Base-by-base conservation (phyloP, 1,284 basidiomycete genomes). In the Ustilago esculenta region DNA sequence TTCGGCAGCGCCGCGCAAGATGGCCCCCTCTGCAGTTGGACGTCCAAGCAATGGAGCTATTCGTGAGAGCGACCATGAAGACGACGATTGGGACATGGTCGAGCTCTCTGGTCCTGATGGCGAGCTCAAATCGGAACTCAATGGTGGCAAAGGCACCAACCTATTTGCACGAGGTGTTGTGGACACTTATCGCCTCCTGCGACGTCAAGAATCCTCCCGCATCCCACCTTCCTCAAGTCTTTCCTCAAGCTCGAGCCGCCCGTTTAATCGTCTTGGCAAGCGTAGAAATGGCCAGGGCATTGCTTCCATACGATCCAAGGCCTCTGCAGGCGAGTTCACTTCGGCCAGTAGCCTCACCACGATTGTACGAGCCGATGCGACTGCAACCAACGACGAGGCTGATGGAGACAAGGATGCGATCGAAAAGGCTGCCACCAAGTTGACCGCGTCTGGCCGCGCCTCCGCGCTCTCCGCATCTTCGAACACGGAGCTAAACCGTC, bases 171-270 rank as follows among this genome's bases (percentile, higher is more conserved):
- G 79, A 9, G 81, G 81, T 9, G 73, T 82, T 20, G 77, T 80
- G 4, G 81, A 82, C 58, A 75, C 76, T 15, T 78, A 78, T 42
- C 65, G 76, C 6, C 47, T 78, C 55, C 40, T 82, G 61, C 33
- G 90, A 90, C 73, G 88, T 86, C 59, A 77, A 35, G 75, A 77
- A 36, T 69, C 75, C 5, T 41, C 53, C 15, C 59, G 72, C 39
- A 52, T 67, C 15, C 53, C 65, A 8, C 20, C 54, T 2, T 73
- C 73, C 24, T 35, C 57, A 5, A 72, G 69, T 34, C 54, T 56
- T 3, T 63, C 65, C 21, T 68, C 69, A 9, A 53, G 49, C 14
- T 56, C 64, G 15, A 64, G 61, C 41, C 56, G 67, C 5, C 60
- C 68, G 12, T 74, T 76, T 51, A 69, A 72, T 53, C 58, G 74